Evolutionary conservation across 2,329 filamentous ascomycete species (phyloP), one percentile per base, ranked within the genome.

Genomic region (Dactylellina drechsleri): DNA sequence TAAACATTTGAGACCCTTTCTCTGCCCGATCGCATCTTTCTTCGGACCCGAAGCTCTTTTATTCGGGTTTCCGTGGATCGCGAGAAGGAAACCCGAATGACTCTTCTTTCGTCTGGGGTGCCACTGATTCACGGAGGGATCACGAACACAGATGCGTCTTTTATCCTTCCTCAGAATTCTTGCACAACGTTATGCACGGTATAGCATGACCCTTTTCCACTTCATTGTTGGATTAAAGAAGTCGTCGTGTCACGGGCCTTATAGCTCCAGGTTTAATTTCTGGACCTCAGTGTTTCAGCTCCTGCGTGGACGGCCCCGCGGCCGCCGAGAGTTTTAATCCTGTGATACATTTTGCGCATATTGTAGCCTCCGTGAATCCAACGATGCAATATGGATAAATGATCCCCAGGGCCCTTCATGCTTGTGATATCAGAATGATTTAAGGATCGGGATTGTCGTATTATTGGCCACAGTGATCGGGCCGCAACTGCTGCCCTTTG

Each of bases 1-100:
- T 10, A 36, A 36, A 36, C 31, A 36, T 36, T 36, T 7, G 31
- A 36, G 10, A 7, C 10, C 10, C 6, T 36, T 18, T 58, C 20
- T 54, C 53, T 56, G 53, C 53, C 31, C 31, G 16, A 20, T n/a
- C 31, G 53, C 53, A 56, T 16, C 13, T 12, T 47, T 36, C 31
- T 36, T 36, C 31, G 31, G 31, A 36, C 31, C 31, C n/a, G 43
- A 47, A 47, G 43, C 43, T 4, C 16, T 7, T 23, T 10, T 18
- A 18, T 36, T 57, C 54, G 54, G 54, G 52, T 50, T 8, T 65
- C 59, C 66, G 66, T 71, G 66, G 66, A 53, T 26, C 41, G 66
- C 66, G 66, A 70, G 31, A 47, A 47, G 43, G 43, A 47, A 47
- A 12, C 6, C 6, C 15, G 40, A 40, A 45, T 65, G 52, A 50